Evolutionary conservation across 2,329 filamentous ascomycete species (phyloP).

Genomic region (Fonsecaea multimorphosa): DNA sequence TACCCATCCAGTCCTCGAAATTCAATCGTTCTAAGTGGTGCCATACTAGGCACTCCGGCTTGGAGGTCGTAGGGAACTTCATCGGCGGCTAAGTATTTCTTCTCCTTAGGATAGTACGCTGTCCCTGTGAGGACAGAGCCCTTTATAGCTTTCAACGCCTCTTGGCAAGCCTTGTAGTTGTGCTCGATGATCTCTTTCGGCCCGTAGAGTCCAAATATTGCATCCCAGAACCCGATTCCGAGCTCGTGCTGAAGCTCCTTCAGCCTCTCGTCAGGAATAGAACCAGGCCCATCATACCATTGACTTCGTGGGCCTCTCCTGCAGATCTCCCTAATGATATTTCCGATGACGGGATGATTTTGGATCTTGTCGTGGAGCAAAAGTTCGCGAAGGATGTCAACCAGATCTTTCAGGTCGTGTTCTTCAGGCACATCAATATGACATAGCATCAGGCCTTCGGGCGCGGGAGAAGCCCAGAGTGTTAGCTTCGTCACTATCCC

Average conservation of each 20-base stretch:
- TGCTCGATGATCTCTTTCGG: background rate
- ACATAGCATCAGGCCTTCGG: background rate
- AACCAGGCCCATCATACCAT: constrained; percentile 42
- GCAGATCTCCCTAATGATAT: background rate
- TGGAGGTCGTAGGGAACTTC: constrained; percentile 42
- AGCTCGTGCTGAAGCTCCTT: background rate
- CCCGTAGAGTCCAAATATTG: background rate
- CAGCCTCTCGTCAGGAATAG: background rate
- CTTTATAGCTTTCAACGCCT: background rate
- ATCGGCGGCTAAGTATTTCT: constrained; percentile 46
- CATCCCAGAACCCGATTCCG: background rate
- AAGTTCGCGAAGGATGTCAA: constrained; percentile 55
- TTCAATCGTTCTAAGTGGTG: constrained; percentile 14
- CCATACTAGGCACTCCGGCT: constrained; percentile 40
- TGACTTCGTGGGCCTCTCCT: constrained; percentile 54
- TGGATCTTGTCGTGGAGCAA: constrained; percentile 54
- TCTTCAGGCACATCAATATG: background rate
- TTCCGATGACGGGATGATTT: constrained; percentile 36
- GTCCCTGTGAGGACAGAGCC: constrained; percentile 48
- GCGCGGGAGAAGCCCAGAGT: background rate
- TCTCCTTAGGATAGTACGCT: constrained; percentile 44
- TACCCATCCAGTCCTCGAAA: background rate
- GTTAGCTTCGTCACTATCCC: constrained; percentile 49
- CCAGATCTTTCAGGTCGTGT: background rate
- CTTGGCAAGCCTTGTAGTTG: background rate